A percentile compares a stretch with the other conserved stretches of the same genome.
These are phyloP conservation scores for Penicillium silybi DNA, from an alignment of 495 filamentous ascomycete species.

Conservation along the genomic window DNA sequence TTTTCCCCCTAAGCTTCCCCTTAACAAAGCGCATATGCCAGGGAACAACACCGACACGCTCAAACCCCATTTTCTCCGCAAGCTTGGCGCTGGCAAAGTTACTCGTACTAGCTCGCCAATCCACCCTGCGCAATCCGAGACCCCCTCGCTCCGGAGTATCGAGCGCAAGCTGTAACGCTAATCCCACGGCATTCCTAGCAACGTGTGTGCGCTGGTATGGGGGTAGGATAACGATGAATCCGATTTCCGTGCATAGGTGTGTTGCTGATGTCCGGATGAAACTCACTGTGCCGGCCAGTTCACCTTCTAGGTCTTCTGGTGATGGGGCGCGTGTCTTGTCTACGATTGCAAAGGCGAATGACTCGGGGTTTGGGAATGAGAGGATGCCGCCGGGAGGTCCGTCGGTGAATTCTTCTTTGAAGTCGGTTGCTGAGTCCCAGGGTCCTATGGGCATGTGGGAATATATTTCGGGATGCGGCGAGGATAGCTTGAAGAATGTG, in stretches of 20 bases:
- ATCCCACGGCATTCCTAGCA: slow-evolving; percentile 17
- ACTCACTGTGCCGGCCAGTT: slow-evolving; percentile 20
- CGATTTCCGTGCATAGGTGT: slow-evolving; percentile 18
- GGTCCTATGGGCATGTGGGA: slow-evolving; percentile 12
- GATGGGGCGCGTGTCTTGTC: slow-evolving; percentile 20
- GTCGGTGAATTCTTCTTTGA: slow-evolving; percentile 12
- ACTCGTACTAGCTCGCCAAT: slow-evolving; percentile 15
- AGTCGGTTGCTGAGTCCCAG: not conserved
- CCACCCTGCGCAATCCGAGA: slow-evolving; percentile 13
- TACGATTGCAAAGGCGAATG: slow-evolving; percentile 22
- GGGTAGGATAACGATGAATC: slow-evolving; percentile 21
- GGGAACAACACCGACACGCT: slow-evolving; percentile 8
- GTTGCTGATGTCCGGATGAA: slow-evolving; percentile 12
- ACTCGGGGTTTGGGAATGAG: slow-evolving; percentile 17
- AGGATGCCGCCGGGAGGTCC: slow-evolving; percentile 5
- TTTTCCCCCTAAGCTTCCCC: slow-evolving; percentile 14
- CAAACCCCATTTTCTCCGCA: slow-evolving; percentile 22
- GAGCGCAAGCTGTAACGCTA: slow-evolving; percentile 13
- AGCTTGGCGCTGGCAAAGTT: slow-evolving; percentile 15
- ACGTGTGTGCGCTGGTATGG: slow-evolving; percentile 24
- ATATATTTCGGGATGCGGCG: slow-evolving; percentile 14
- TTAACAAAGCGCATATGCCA: slow-evolving; percentile 21
- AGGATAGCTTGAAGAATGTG: slow-evolving; percentile 16
- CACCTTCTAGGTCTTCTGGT: slow-evolving; percentile 17
- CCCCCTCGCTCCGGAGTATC: slow-evolving; percentile 7